phyloP scores from a whole-genome alignment of 2,329 filamentous ascomycete species.

The Arachnomyces sp. region DNA sequence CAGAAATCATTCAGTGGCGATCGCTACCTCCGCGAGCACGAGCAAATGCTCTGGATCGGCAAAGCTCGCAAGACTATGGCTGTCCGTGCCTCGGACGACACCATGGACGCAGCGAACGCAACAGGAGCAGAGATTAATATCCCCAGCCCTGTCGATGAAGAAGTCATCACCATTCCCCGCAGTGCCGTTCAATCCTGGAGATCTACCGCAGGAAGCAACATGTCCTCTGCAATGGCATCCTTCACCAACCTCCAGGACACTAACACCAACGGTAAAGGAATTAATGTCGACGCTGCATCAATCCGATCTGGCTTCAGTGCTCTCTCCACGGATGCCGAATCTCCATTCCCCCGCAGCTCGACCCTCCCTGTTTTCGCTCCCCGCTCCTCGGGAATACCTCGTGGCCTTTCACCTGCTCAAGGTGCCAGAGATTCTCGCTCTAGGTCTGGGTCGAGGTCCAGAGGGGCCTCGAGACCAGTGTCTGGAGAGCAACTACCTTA shows the following conservation, averaged over 20 bases:
- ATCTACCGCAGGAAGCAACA: constrained; percentile 25
- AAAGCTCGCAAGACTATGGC: constrained; percentile 30
- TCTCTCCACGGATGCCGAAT: constrained; percentile 23
- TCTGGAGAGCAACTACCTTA: constrained; percentile 24
- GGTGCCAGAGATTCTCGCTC: constrained; percentile 11
- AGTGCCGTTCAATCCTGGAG: constrained; percentile 29
- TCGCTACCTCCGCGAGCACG: constrained; percentile 54
- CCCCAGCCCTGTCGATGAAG: constrained; percentile 22
- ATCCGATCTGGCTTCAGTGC: constrained; percentile 23
- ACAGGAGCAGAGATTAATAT: constrained; percentile 18
- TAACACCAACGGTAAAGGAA: constrained; percentile 6
- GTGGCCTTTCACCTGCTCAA: constrained; percentile 10
- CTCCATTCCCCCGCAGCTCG: constrained; percentile 16
- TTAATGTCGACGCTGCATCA: constrained; percentile 16
- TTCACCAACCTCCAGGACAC: constrained; percentile 16
- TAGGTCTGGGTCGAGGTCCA: constrained; percentile 20
- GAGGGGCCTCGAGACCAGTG: constrained; percentile 1
- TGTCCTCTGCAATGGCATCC: constrained; percentile 20
- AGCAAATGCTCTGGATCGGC: constrained; percentile 52
- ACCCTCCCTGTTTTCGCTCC: constrained; percentile 27
- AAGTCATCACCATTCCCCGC: constrained; percentile 29
- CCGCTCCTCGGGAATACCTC: constrained; percentile 12
- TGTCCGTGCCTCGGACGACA: constrained; percentile 16
- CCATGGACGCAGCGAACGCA: constrained; percentile 20
- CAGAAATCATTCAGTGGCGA: constrained; percentile 54